These are phyloP conservation scores for Hyphodiscus hymeniophilus DNA, from an alignment of 495 filamentous ascomycete species.

Conservation along the genomic window DNA sequence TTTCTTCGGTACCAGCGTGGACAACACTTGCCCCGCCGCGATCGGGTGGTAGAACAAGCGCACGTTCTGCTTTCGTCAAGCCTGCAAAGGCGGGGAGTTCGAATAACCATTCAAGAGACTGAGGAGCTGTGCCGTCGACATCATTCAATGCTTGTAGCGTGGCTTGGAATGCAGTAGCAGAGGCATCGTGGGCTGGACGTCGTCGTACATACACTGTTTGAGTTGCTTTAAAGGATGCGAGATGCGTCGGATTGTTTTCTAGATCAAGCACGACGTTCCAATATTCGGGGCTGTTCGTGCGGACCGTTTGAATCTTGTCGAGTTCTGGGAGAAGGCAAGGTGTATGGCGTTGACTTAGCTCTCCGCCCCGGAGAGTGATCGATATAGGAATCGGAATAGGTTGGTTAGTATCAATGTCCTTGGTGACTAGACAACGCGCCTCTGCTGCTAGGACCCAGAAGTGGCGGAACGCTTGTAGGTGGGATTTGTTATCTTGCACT, in stretches of 20 bases:
- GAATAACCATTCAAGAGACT: constrained; percentile 71
- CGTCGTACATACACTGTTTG: constrained; percentile 77
- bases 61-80: constrained; percentile 69
- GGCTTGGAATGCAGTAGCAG: constrained; percentile 64
- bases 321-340: constrained; percentile 85
- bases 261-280: constrained; percentile 86
- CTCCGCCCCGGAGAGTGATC: constrained; percentile 43
- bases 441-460: constrained; percentile 95
- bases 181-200: constrained; percentile 60
- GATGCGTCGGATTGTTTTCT: constrained; percentile 49
- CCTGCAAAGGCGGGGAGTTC: constrained; percentile 49
- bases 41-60: constrained; percentile 60
- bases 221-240: constrained; percentile 62
- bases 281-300: constrained; percentile 62
- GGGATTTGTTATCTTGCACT: constrained; percentile 86
- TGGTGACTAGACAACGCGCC: constrained; percentile 74
- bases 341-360: constrained; percentile 33
- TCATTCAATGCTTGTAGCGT: constrained; percentile 58
- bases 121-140: constrained; percentile 30
- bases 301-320: constrained; percentile 54
- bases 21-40: constrained; percentile 36
- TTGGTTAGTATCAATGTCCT: constrained; percentile 73
- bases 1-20: constrained; percentile 43
- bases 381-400: constrained; percentile 67
- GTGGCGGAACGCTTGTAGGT: constrained; percentile 94